Base-by-base conservation (phyloP, 2,329 filamentous ascomycete genomes). In the Fusarium newnesense region DNA sequence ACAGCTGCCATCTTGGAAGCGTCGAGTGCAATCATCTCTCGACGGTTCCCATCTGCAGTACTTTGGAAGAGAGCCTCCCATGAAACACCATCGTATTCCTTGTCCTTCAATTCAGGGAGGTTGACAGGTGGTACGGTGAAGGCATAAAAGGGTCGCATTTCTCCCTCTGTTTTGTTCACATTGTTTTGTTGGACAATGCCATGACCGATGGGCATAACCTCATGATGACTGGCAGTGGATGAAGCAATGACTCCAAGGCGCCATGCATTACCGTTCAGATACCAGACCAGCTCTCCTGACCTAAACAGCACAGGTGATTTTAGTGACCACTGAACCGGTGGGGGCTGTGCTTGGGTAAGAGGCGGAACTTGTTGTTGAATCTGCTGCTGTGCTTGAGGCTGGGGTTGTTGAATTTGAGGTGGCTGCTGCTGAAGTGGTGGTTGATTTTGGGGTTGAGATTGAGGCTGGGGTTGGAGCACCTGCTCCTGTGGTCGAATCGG, bases 211-310 rank as follows among this genome's bases (percentile, higher is more conserved):
- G 84, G 85, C n/a, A 84, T 80, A 37, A 86, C 75, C 60, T 82
- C 81, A 46, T 83, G 78, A 53, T 78, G 76, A 13, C 77, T 74
- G 9, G 71, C 76, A n/a, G 70, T 75, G 19, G 80, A 79, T 69
- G 77, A 66, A 39, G 81, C 70, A 64, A 87, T 82, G 56, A 88
- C 78, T 9, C 86, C 86, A 1, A 88, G 79, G 39, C 86, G 84
- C 85, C 86, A 88, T 2, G 84, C 83, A 28, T 79, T 81, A 11
- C 81, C 81, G 30, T 85, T 85, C 69, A 84, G 83, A 64, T 82
- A 88, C 86, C 86, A 88, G 10, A 87, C 84, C 21, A 87, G 79
- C 69, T 88, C 86, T 43, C 86, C 86, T 4, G 81, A 78, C 58
- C 86, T 83, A 70, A 87, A 88, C 13, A 87, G 77, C 7, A 80